Percentiles rank a stretch among this genome's conserved stretches.
Evolutionary conservation across 495 filamentous ascomycete genomes (phyloP).

Genomic region (Xylaria acuta): DNA sequence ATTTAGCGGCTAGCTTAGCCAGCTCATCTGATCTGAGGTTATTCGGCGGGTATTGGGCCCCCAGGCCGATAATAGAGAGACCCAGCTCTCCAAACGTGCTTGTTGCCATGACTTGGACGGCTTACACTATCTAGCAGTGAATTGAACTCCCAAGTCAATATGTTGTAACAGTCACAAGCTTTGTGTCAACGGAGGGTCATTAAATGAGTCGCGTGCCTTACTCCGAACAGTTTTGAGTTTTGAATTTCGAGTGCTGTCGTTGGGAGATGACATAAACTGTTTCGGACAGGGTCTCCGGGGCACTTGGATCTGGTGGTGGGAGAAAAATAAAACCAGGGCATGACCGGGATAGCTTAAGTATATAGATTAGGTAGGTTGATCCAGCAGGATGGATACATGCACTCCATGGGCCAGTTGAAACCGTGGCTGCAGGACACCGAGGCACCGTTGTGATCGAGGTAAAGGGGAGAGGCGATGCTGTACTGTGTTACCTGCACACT

Average conservation of each 20-base stretch:
- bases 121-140: background rate
- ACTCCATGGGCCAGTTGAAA: constrained; percentile 4
- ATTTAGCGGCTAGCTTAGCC: constrained; percentile 51
- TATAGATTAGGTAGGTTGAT: background rate
- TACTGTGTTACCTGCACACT: background rate
- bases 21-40: constrained; percentile 47
- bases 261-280: constrained; percentile 17
- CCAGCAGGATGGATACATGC: constrained; percentile 7
- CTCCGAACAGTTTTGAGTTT: background rate
- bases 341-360: constrained; percentile 1
- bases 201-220: background rate
- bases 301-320: background rate
- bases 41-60: constrained; percentile 57
- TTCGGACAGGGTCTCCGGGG: constrained; percentile 16
- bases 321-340: background rate
- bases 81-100: constrained; percentile 47
- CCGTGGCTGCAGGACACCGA: background rate
- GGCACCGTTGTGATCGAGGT: background rate
- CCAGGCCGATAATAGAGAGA: constrained; percentile 59
- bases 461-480: constrained; percentile 3
- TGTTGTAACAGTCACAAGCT: background rate
- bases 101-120: constrained; percentile 28
- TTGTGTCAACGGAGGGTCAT: background rate
- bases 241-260: background rate
- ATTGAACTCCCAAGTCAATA: background rate